Conservation (phyloP, 108 stramenopile species). For the Nitzschia putrida region DNA sequence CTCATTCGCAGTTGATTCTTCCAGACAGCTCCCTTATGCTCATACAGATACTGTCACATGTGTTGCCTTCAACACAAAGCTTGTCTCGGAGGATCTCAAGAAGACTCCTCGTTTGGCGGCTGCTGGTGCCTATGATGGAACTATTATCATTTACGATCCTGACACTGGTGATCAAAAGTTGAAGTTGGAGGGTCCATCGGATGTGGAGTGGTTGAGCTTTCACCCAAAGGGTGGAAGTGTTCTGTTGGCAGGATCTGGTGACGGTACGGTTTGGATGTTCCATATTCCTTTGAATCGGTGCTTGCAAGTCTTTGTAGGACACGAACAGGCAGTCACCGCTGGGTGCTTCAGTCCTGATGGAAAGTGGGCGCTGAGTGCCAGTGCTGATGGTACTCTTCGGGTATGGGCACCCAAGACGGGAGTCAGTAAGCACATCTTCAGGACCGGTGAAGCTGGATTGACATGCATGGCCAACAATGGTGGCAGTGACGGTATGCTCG, state of each 20-base stretch:
- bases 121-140: constrained; percentile 86
- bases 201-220: constrained; percentile 93
- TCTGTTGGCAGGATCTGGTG: constrained; percentile 88
- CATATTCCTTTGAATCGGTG: constrained; percentile 85
- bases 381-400: constrained; percentile 86
- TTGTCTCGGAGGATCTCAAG: constrained; percentile 42
- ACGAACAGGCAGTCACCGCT: constrained; percentile 85
- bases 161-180: constrained; percentile 51
- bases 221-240: constrained; percentile 93
- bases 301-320: constrained; percentile 96
- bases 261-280: constrained; percentile 98
- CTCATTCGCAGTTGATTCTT: neutral
- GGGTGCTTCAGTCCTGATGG: constrained; percentile 89
- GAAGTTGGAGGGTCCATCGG: constrained; percentile 91
- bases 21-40: constrained; percentile 43
- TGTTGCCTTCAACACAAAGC: constrained; percentile 79
- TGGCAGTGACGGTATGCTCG: constrained; percentile 57
- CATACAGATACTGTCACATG: constrained; percentile 90
- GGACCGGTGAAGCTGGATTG: constrained; percentile 60
- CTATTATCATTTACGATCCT: constrained; percentile 80
- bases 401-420: constrained; percentile 94
- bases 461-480: constrained; percentile 76
- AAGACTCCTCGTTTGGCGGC: constrained; percentile 61
- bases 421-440: constrained; percentile 81
- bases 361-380: constrained; percentile 80